phyloP scores from a whole-genome alignment of 2,329 filamentous ascomycete species.

The Scedosporium apiospermum region DNA sequence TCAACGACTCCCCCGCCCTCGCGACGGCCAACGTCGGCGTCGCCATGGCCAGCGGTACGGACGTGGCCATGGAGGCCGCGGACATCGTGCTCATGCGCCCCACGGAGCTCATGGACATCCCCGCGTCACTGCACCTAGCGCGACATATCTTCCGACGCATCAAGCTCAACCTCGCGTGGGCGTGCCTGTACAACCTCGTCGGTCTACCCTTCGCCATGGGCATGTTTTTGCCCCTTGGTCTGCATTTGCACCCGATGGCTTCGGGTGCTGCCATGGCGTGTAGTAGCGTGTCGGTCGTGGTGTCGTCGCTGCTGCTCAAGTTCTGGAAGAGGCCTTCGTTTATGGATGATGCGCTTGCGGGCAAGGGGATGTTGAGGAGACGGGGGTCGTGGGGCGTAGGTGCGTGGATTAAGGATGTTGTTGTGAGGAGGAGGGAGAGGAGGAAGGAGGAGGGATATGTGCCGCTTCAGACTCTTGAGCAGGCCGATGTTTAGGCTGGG shows the following conservation, averaged over 20 bases:
- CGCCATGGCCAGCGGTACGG: conserved; percentile 83
- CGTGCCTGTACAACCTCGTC: conserved; percentile 83
- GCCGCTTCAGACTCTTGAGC: conserved; percentile 44
- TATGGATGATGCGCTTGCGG: conserved; percentile 67
- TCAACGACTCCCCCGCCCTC: conserved; percentile 94
- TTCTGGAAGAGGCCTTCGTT: conserved; percentile 77
- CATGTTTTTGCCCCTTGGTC: conserved; percentile 80
- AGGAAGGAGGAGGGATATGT: conserved; percentile 49
- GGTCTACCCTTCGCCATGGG: conserved; percentile 97
- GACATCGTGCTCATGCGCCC: conserved; percentile 93
- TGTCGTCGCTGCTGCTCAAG: conserved; percentile 73
- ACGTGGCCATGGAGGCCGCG: conserved; percentile 95
- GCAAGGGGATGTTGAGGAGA: conserved; percentile 23
- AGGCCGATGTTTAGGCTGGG: conserved; percentile 7
- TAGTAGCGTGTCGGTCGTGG: conserved; percentile 82
- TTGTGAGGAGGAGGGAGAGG: conserved; percentile 24
- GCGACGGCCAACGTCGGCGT: conserved; percentile 91
- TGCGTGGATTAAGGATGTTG: conserved; percentile 30
- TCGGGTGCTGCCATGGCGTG: conserved; percentile 90
- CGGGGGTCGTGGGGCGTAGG: conserved; percentile 21
- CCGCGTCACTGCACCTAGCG: conserved; percentile 72
- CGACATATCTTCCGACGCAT: conserved; percentile 84
- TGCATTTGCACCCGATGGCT: conserved; percentile 85
- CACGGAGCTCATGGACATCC: conserved; percentile 86
- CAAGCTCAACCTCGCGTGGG: conserved; percentile 87